These are phyloP conservation scores for Aspergillus viridinutans DNA, from an alignment of 2,329 filamentous ascomycete genomes.

Conservation along the genomic window DNA sequence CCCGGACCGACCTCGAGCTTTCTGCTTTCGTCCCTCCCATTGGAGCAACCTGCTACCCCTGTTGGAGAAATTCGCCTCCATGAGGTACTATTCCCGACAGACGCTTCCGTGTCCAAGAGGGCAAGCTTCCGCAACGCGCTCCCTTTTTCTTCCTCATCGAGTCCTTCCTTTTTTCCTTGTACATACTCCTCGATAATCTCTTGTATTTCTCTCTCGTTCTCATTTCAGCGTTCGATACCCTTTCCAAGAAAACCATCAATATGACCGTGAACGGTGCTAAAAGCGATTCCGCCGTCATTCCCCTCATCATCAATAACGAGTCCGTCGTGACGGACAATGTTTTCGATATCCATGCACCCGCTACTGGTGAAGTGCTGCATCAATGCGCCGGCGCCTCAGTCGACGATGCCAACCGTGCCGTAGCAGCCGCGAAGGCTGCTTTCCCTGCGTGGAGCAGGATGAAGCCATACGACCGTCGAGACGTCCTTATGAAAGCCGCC, in stretches of 20 bases:
- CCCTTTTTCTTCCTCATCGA: neutral
- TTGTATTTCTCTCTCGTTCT: neutral
- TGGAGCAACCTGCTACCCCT: neutral
- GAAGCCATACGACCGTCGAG: conserved; percentile 58
- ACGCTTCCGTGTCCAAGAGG: neutral
- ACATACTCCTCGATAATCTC: neutral
- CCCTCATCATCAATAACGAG: conserved; percentile 44
- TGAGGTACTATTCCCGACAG: neutral
- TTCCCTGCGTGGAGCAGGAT: conserved; percentile 66
- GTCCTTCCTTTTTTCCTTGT: neutral
- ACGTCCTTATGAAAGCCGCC: conserved; percentile 54
- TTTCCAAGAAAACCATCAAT: neutral
- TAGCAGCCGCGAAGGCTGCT: conserved; percentile 60
- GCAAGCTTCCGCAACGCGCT: neutral
- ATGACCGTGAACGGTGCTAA: conserved; percentile 10
- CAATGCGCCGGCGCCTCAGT: conserved; percentile 55
- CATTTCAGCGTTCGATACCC: neutral
- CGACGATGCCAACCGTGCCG: conserved; percentile 53
- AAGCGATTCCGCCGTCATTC: conserved; percentile 22
- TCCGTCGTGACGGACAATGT: conserved; percentile 36
- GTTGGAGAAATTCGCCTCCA: neutral
- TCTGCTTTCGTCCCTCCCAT: neutral
- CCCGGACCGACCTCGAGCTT: neutral
- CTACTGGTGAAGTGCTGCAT: conserved; percentile 50
- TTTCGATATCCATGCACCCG: conserved; percentile 54